Percentiles rank a stretch among this genome's conserved stretches.
Conservation (phyloP, 2,329 filamentous ascomycete genomes). For the Penicillium expansum region DNA sequence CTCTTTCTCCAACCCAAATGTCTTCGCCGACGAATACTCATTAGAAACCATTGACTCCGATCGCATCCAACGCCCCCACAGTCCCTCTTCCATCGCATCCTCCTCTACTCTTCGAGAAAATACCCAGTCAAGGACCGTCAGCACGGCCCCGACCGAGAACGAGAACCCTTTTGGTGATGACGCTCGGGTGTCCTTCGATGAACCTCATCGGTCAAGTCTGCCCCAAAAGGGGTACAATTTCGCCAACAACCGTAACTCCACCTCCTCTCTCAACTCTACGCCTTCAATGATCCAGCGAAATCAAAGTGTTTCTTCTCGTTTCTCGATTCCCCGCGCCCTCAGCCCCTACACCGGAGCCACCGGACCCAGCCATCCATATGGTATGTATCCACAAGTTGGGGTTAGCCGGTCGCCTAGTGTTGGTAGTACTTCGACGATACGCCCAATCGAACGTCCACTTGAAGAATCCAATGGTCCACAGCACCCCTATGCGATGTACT, state of each 20-base stretch:
- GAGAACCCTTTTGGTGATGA: constrained; percentile 39
- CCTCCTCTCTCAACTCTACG: constrained; percentile 31
- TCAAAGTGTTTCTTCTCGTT: constrained; percentile 45
- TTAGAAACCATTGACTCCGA: constrained; percentile 42
- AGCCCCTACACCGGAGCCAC: constrained; percentile 68
- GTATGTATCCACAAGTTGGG: constrained; percentile 74
- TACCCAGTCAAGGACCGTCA: constrained; percentile 26
- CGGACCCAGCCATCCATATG: constrained; percentile 79
- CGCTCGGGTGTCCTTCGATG: constrained; percentile 33
- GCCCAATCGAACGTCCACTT: constrained; percentile 58
- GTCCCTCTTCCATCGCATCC: constrained; percentile 34
- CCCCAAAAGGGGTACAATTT: constrained; percentile 34
- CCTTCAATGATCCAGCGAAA: constrained; percentile 40
- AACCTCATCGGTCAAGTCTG: constrained; percentile 35
- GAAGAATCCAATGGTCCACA: constrained; percentile 64
- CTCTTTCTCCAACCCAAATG: constrained; percentile 41
- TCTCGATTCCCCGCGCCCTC: constrained; percentile 50
- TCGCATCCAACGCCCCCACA: constrained; percentile 32
- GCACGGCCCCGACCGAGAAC: constrained; percentile 25
- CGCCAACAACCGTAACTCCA: constrained; percentile 32
- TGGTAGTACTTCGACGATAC: constrained; percentile 68
- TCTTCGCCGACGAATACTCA: constrained; percentile 51
- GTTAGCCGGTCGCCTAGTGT: constrained; percentile 60
- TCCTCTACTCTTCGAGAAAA: constrained; percentile 33
- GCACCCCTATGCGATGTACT: constrained; percentile 83